Evolutionary conservation across 2,329 filamentous ascomycete genomes (phyloP).

Genomic region (Colletotrichum higginsianum): DNA sequence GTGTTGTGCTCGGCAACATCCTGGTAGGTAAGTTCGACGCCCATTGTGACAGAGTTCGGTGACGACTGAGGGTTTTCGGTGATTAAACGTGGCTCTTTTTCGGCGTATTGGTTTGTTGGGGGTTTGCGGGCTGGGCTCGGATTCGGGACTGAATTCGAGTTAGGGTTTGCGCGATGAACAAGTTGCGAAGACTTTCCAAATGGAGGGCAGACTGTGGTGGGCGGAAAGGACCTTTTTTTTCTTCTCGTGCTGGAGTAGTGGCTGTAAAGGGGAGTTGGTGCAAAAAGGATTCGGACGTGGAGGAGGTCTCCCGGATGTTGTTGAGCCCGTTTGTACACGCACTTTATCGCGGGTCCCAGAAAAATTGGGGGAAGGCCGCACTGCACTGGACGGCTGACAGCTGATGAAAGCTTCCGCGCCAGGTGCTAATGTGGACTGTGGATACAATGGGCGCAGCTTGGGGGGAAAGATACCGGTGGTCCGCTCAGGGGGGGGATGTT

Average conservation of each 20-base stretch:
- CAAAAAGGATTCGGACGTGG: constrained; percentile 29
- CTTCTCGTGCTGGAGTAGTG: constrained; percentile 26
- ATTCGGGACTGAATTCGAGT: constrained; percentile 5
- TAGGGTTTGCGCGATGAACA: background rate
- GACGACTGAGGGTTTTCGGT: constrained; percentile 18
- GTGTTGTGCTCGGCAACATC: constrained; percentile 89
- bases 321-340: constrained; percentile 37
- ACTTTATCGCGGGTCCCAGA: constrained; percentile 32
- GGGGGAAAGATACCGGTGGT: constrained; percentile 28
- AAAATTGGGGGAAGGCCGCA: constrained; percentile 35
- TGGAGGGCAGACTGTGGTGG: background rate
- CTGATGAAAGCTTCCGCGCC: constrained; percentile 33
- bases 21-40: constrained; percentile 77
- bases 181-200: background rate
- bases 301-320: constrained; percentile 36
- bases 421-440: constrained; percentile 23
- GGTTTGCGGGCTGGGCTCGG: background rate
- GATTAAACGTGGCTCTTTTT: constrained; percentile 38
- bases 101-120: constrained; percentile 23
- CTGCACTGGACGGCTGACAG: constrained; percentile 21
- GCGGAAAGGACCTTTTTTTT: constrained; percentile 20
- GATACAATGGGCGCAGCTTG: constrained; percentile 28
- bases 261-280: background rate
- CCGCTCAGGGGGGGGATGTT: constrained; percentile 21
- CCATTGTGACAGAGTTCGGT: constrained; percentile 43